Evolutionary conservation across 1,284 basidiomycete species (phyloP), one percentile per base, ranked within the genome.

Genomic region (Sporisorium graminicola): DNA sequence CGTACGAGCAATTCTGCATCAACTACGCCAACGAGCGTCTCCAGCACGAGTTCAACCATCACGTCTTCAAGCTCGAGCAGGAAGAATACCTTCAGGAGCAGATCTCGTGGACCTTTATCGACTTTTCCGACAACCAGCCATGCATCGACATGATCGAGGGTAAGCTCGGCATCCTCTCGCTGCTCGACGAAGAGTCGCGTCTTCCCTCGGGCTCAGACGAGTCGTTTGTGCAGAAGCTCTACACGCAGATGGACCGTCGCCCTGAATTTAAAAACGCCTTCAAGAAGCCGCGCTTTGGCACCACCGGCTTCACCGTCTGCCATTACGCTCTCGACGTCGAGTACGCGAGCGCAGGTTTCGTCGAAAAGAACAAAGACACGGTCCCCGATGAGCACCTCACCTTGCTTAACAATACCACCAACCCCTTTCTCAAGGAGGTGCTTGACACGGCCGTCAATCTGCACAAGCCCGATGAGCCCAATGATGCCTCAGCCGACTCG

Each of bases 61-160:
- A 86, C 66, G 85, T 86, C 52, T 86, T 86, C 71, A 87, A 89
- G 89, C 91, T 98, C 33, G 97, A 99, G 86, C 97, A 99, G 88
- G 97, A 99, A 86, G 97, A 99, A 87, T 99, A 99, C 84, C 90
- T 99, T 64, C 93, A 95, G 67, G 97, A 99, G 86, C 90, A 98
- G 87, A 99, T 99, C 86, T 94, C 96, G 85, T 99, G 97, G 97
- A 98, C 94, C 1, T 99, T 99, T 87, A 99, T 99, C 86, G 95
- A 98, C 84, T 99, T 98, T 87, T 94, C 86, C 35, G 97, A 99
- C 87, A 99, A 99, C 84, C 97, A 99, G 85, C 94, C 95, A 37
- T 98, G 95, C 86, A 99, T 99, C 86, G 94, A 99, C 86, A 92
- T 98, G 80, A 98, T 99, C 80, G 97, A 99, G 87, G 94, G 95